These are phyloP conservation scores for Cladophialophora psammophila DNA, from an alignment of 2,329 filamentous ascomycete genomes.

Conservation along the genomic window DNA sequence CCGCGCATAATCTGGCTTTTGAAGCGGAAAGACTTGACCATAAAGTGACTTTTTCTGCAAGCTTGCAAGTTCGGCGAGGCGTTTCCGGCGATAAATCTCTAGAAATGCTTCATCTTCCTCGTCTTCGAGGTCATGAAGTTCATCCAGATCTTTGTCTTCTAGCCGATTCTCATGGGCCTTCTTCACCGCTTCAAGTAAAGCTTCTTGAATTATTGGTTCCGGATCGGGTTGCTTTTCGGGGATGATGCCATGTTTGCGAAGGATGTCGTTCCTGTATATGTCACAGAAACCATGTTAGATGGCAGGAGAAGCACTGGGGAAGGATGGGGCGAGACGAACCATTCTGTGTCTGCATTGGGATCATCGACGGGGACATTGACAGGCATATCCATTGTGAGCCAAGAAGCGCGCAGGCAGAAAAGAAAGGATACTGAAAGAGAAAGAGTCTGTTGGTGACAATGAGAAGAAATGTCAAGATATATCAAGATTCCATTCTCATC, in stretches of 20 bases:
- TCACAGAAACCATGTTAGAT: neutral
- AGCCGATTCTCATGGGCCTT: constrained; percentile 90
- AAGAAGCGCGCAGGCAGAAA: neutral
- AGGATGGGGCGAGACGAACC: constrained; percentile 61
- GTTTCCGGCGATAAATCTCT: constrained; percentile 81
- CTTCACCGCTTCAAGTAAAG: constrained; percentile 79
- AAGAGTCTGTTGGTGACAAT: neutral
- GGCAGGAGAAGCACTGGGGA: neutral
- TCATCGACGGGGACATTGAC: constrained; percentile 87
- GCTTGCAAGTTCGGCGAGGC: constrained; percentile 79
- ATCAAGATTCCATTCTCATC: neutral
- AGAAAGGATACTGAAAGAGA: neutral
- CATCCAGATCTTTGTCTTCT: constrained; percentile 92
- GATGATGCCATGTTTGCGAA: constrained; percentile 94
- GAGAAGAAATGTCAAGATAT: neutral
- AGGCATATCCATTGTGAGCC: constrained; percentile 61
- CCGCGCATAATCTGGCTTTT: constrained; percentile 89
- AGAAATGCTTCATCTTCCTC: constrained; percentile 94
- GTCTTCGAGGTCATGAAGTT: constrained; percentile 91
- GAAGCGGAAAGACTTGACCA: constrained; percentile 89
- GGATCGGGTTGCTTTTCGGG: constrained; percentile 97
- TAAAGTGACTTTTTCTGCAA: constrained; percentile 80
- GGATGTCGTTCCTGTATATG: constrained; percentile 76
- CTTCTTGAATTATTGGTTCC: constrained; percentile 95
- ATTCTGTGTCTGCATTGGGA: constrained; percentile 97